These are phyloP conservation scores for Xylaria flabelliformis DNA, from an alignment of 495 filamentous ascomycete genomes.

Conservation along the genomic window DNA sequence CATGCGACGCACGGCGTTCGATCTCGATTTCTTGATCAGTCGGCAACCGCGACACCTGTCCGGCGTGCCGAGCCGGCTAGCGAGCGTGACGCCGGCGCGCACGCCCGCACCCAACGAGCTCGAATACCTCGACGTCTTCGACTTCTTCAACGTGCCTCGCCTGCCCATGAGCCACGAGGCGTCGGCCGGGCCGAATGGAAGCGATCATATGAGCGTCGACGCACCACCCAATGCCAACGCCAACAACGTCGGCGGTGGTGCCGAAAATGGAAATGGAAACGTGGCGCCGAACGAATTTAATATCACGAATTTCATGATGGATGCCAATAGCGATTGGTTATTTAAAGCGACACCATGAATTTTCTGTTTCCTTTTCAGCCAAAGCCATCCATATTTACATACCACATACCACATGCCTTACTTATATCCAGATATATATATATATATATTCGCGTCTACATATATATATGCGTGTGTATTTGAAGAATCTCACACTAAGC, in stretches of 20 bases:
- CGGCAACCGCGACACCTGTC: conserved; percentile 70
- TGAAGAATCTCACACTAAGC: background rate
- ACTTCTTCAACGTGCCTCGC: conserved; percentile 89
- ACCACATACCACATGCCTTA: too few species aligned
- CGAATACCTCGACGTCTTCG: conserved; percentile 91
- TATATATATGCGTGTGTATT: background rate
- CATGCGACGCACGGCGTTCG: conserved; percentile 85
- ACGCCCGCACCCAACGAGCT: conserved; percentile 80
- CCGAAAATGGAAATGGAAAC: conserved; percentile 4
- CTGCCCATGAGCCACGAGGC: conserved; percentile 60
- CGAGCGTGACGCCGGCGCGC: conserved; percentile 55
- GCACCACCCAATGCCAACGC: conserved; percentile 1
- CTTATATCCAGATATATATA: background rate
- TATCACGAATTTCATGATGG: conserved; percentile 70
- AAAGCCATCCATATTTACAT: too few species aligned
- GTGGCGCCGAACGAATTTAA: conserved; percentile 61
- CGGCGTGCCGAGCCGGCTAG: conserved; percentile 45
- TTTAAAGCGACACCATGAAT: conserved; percentile 46
- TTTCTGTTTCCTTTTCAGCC: background rate
- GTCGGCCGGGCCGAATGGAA: conserved; percentile 33
- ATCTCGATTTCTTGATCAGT: conserved; percentile 86
- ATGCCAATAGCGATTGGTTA: conserved; percentile 69
- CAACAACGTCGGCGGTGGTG: background rate
- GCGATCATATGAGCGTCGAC: conserved; percentile 34
- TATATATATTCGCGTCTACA: background rate